Percentiles rank a stretch among this genome's conserved stretches.
Conservation (phyloP, 2,329 filamentous ascomycete species). For the Ophiostoma australiae region DNA sequence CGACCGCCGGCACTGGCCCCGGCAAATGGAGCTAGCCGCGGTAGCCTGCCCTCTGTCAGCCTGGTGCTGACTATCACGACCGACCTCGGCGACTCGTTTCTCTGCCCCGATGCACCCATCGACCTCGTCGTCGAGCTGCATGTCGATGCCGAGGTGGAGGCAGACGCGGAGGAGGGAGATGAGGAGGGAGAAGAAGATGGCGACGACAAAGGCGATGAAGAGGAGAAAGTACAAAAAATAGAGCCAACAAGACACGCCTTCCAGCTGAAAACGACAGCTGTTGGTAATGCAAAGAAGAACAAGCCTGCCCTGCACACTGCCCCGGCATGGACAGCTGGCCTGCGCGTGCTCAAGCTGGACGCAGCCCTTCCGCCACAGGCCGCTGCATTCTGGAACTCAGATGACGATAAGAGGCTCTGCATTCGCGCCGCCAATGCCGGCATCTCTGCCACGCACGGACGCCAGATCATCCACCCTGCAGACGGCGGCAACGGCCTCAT, state of each 20-base stretch:
- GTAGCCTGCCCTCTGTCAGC: constrained; percentile 34
- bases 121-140: constrained; percentile 36
- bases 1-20: constrained; percentile 39
- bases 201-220: not conserved
- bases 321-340: constrained; percentile 33
- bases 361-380: constrained; percentile 29
- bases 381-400: constrained; percentile 1
- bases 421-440: constrained; percentile 29
- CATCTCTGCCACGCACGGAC: constrained; percentile 27
- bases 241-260: not conserved
- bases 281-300: not conserved
- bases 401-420: constrained; percentile 25
- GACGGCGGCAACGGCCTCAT: constrained; percentile 36
- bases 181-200: not conserved
- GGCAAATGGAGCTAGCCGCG: constrained; percentile 15
- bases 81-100: constrained; percentile 53
- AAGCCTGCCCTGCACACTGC: not conserved
- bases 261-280: not conserved
- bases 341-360: constrained; percentile 38
- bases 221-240: not conserved
- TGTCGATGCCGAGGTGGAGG: constrained; percentile 22
- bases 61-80: constrained; percentile 53
- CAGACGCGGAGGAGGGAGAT: not conserved
- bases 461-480: constrained; percentile 28
- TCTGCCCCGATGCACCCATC: constrained; percentile 44